A percentile compares a stretch with the other conserved stretches of the same genome.
Evolutionary conservation across 129 eudicot species (phyloP).

Genomic region (Flaveria ramosissima): DNA sequence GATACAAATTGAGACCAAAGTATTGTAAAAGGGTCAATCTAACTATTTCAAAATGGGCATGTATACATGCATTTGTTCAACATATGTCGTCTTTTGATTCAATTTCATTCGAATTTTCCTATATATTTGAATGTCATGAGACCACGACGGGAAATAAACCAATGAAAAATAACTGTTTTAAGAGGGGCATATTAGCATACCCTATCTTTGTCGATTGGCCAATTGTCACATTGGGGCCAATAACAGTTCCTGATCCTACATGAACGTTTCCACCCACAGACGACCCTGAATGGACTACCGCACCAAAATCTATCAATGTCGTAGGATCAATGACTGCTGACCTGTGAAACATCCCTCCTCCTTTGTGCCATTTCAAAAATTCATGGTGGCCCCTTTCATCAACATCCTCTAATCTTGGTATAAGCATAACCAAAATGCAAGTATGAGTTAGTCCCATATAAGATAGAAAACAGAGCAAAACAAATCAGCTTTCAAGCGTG

Average conservation of each 20-base stretch:
- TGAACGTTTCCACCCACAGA: slow-evolving; percentile 57
- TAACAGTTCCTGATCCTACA: slow-evolving; percentile 74
- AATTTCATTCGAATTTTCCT: not conserved
- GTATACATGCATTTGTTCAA: not conserved
- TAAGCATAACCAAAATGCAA: slow-evolving; percentile 32
- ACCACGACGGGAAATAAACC: not conserved
- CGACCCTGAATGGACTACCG: slow-evolving; percentile 64
- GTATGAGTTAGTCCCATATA: slow-evolving; percentile 16
- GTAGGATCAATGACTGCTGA: slow-evolving; percentile 78
- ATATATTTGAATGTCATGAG: not conserved
- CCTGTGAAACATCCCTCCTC: slow-evolving; percentile 78
- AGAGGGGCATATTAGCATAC: slow-evolving; percentile 37
- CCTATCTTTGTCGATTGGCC: slow-evolving; percentile 85
- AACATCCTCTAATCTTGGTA: slow-evolving; percentile 51
- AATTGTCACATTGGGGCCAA: slow-evolving; percentile 73
- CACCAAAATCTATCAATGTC: slow-evolving; percentile 67
- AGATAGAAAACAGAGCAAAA: not conserved
- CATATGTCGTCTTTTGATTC: not conserved
- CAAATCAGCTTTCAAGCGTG: not conserved
- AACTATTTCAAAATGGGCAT: not conserved
- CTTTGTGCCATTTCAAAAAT: slow-evolving; percentile 62
- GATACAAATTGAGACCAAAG: not conserved
- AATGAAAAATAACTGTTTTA: slow-evolving; percentile 1
- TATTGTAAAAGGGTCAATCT: not conserved
- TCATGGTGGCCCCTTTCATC: slow-evolving; percentile 34